Base-by-base conservation (phyloP, 2,329 filamentous ascomycete species). In the Cadophora sp. region DNA sequence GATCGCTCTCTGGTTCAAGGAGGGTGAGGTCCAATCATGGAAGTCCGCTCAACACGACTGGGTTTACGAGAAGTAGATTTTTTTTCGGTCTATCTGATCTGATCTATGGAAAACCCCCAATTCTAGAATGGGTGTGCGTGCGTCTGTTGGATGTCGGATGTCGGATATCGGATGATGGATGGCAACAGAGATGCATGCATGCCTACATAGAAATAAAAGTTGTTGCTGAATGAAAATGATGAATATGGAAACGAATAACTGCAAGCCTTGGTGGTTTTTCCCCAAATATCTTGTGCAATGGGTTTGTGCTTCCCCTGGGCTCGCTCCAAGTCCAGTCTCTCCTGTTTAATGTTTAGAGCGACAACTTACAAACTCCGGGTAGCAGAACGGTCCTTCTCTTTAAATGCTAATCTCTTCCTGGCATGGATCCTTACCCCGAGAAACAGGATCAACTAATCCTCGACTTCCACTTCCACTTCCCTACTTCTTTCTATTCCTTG, bases 1-100 rank as follows among this genome's bases (percentile, higher is more conserved):
- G 88, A 99, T 99, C 81, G 91, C 91, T 79, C 90, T 98, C 81
- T 99, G 96, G 96, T 99, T 99, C 92, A 90, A 91, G 84, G 85
- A 92, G 76, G 89, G 89, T 76, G 96, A 98, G 83, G 81, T 97
- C 79, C 83, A 93, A 83, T 86, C 80, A 84, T 98, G 92, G 89
- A 95, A 96, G 88, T 85, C 86, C 75, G 86, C 92, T 80, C 87
- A 92, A 84, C 88, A 91, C 84, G 89, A 92, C 87, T 98, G 96
- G 96, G 86, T 98, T 87, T 98, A 97, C 87, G 96, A 99, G 92
- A 95, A 96, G 87, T 77, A 77, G 73, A 76, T 73, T 51, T n/a
- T n/a, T n/a, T n/a, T 59, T 59, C 33, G 14, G 24, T 58, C 22
- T 18, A 20, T 6, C n/a, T n/a, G n/a, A n/a, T n/a, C n/a, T 18